Evolutionary conservation across 148 eudicot species (phyloP), one percentile per base, ranked within the genome.

Genomic region (Rhododendron kiyosumense): DNA sequence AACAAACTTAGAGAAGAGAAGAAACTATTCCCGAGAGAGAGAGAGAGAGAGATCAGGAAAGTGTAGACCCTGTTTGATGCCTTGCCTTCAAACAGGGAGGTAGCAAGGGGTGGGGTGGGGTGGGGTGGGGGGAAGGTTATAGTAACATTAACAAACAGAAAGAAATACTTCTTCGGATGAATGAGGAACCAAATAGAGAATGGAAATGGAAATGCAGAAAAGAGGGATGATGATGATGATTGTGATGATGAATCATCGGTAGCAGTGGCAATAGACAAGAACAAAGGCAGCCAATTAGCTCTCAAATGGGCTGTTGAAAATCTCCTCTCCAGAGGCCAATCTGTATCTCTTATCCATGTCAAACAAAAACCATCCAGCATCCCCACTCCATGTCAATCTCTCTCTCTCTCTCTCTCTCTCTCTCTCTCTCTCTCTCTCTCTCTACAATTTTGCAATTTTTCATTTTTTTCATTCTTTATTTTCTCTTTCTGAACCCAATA

Each of bases 271-370:
- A 69, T 69, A 26, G 75, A 69, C 75, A 69, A 69, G 36, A 69
- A 69, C 36, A 69, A 69, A 69, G 36, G 75, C 75, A 69, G 75
- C 75, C 75, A 28, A 69, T 69, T 69, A 11, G 75, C 75, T 28
- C 75, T 69, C 34, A 69, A 69, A 28, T 69, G 75, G 75, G 75
- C 75, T 3, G 36, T 69, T 28, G 75, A 69, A 69, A 69, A 28
- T 69, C 75, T 69, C 75, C 75, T 69, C 36, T 69, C 75, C 75
- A 69, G 36, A 69, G 75, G 75, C 75, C 75, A 69, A 28, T 69
- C 75, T 69, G 18, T 69, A 28, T 28, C 75, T 69, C 75, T 69
- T 28, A 28, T 69, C 75, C 75, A 69, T 69, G 18, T 69, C 75
- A 69, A 28, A 28, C 75, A 69, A 28, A 28, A 69, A 28, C 75